Evolutionary conservation across 805 yeast species (phyloP), one percentile per base, ranked within the genome.

Genomic region (Candida caryicola): DNA sequence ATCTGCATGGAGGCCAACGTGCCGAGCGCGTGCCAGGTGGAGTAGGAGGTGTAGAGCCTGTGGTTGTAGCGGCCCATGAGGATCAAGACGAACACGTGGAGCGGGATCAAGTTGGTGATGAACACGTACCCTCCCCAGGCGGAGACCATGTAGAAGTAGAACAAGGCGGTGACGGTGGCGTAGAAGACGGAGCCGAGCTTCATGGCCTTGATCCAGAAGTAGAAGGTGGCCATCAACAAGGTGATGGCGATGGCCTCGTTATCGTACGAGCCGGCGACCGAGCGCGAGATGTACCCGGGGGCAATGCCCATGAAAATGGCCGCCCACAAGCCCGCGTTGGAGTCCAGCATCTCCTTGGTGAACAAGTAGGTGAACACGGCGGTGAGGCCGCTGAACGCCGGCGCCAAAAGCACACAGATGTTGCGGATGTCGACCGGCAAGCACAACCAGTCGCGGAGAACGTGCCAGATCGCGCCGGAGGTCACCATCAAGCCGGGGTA

Each of bases 41-140:
- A 81, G 64, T 95, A 93, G 17, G 97, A 85, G 14, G 95, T 81
- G 62, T 93, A 93, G 40, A 93, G 61, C 49, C 81, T 79, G 52
- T 81, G 81, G 51, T 77, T 77, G 64, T 89, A 93, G 56, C 99
- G 82, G 36, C 99, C 99, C 98, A 93, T 93, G 49, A 87, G 66
- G 37, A 93, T 66, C 58, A 93, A 72, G 34, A 88, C 90, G 57
- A 93, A 90, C 17, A 90, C 89, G 60, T 93, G 99, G 51, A 93
- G 72, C 33, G 99, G 99, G 54, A 93, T 88, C 73, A 95, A 80
- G 69, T 93, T 93, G 43, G 99, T 93, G 66, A 93, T 95, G 73
- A 93, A 93, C 36, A 95, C 99, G 60, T 93, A 93, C 18, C 99
- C 99, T 72, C 99, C 99, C 97, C 99, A 90, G 9, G 99, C 99